Percentiles rank a stretch among this genome's conserved stretches.
Conservation (phyloP, 2,329 filamentous ascomycete species). For the Penicillium sp. region DNA sequence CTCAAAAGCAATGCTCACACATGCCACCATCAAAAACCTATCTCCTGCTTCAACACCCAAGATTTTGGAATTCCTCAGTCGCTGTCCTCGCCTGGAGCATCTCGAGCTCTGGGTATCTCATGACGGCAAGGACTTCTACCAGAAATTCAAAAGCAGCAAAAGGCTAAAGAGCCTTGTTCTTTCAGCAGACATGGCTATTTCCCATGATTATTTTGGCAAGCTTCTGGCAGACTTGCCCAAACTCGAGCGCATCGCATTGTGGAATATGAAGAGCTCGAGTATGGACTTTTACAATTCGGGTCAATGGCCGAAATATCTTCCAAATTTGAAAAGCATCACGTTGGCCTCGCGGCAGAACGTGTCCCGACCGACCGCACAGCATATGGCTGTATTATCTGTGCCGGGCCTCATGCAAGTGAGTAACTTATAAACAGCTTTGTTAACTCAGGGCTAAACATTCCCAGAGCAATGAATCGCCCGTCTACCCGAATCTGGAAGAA, state of each 20-base stretch:
- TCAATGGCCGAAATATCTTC: conserved; percentile 27
- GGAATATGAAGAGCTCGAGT: conserved; percentile 18
- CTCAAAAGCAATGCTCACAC: conserved; percentile 37
- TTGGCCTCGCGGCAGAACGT: conserved; percentile 19
- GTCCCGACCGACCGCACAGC: neutral
- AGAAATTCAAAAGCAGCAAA: conserved; percentile 31
- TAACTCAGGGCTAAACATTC: neutral
- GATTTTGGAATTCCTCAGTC: conserved; percentile 35
- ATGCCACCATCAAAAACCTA: conserved; percentile 35
- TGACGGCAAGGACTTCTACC: conserved; percentile 25
- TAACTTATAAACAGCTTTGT: neutral
- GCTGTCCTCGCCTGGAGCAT: conserved; percentile 38
- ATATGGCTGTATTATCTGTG: conserved; percentile 1
- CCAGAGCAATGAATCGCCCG: conserved; percentile 11
- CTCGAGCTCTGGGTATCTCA: conserved; percentile 31
- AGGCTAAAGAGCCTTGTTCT: conserved; percentile 30
- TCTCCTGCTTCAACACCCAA: conserved; percentile 27
- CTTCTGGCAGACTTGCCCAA: conserved; percentile 30
- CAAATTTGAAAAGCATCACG: conserved; percentile 36
- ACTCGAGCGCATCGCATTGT: conserved; percentile 33
- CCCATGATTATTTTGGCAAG: conserved; percentile 28
- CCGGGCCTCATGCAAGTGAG: conserved; percentile 4
- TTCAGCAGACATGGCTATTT: conserved; percentile 27
- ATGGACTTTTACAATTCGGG: conserved; percentile 16
- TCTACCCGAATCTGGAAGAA: conserved; percentile 36